Evolutionary conservation across 176 grass and related monocot species (phyloP), one percentile per base, ranked within the genome.

Genomic region (Lolium multiflorum): DNA sequence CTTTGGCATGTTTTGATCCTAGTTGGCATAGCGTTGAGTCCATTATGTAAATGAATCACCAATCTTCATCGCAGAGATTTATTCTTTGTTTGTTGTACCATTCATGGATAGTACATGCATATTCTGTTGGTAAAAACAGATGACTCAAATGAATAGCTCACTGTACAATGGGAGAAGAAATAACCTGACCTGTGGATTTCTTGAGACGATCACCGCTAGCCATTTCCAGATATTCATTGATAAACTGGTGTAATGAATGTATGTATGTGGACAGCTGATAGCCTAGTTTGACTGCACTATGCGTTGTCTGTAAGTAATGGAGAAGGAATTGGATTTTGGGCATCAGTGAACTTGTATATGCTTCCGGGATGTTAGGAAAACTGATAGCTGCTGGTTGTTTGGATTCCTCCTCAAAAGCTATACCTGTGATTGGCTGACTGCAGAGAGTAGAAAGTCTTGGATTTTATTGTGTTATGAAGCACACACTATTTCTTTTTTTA

Each of bases 1-100:
- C 39, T 88, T 82, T 76, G 62, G 52, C 76, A 67, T 87, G 37
- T n/a, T 66, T 75, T 70, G 69, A 84, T 86, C 61, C 46, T 58
- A 66, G 57, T 37, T 58, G 52, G 54, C 38, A 35, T 35, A 9
- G 25, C 6, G 12, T 59, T 46, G n/a, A 46, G 84, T 50, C 4
- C 1, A 56, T 37, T 83, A 67, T 47, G 38, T n/a, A 87, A 25
- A 69, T 2, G 48, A 24, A n/a, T n/a, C n/a, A n/a, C n/a, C n/a
- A n/a, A n/a, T n/a, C n/a, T n/a, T n/a, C n/a, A 26, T 80, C 17
- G 2, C 3, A 48, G 31, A 20, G 17, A 8, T 10, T 31, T 44
- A 50, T 76, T 3, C 4, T 81, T 57, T 62, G 12, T 73, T 88
- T 47, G 75, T 66, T 3, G 20, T 77, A 35, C 28, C 44, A 44